phyloP scores from a whole-genome alignment of 345 rosid species.

The Brassica incana region DNA sequence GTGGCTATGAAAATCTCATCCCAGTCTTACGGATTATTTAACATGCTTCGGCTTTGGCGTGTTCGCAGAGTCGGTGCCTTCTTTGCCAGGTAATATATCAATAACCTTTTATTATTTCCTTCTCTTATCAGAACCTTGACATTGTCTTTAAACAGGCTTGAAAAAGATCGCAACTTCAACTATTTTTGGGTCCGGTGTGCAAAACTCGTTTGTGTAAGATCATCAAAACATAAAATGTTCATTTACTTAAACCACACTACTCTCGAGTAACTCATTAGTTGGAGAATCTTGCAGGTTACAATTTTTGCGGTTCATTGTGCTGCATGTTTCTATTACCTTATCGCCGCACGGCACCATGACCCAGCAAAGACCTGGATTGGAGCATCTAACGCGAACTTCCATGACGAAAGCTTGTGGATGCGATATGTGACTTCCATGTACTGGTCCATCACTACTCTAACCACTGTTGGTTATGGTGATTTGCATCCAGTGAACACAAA shows the following conservation, averaged over 20 bases:
- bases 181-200: constrained; percentile 97
- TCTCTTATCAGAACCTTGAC: neutral
- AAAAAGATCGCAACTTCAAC: constrained; percentile 88
- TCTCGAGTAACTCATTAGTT: constrained; percentile 1
- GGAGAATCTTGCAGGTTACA: constrained; percentile 62
- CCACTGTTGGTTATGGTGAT: constrained; percentile 96
- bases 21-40: constrained; percentile 66
- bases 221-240: neutral
- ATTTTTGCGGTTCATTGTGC: constrained; percentile 88
- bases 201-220: constrained; percentile 84
- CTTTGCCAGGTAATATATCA: constrained; percentile 67
- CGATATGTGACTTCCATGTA: constrained; percentile 87
- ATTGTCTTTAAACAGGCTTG: constrained; percentile 55
- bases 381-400: constrained; percentile 45
- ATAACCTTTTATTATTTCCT: neutral
- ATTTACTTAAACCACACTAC: neutral
- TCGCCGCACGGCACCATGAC: constrained; percentile 64
- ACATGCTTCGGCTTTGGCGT: constrained; percentile 99
- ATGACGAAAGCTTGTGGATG: constrained; percentile 54
- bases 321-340: constrained; percentile 85
- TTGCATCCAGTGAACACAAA: constrained; percentile 81
- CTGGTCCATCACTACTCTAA: constrained; percentile 95
- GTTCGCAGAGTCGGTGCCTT: constrained; percentile 90
- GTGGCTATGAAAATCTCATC: constrained; percentile 62
- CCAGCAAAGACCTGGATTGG: constrained; percentile 79